Percentiles rank a stretch among this genome's conserved stretches.
phyloP scores from a whole-genome alignment of 257 asterid genomes.

The Rehmannia glutinosa region DNA sequence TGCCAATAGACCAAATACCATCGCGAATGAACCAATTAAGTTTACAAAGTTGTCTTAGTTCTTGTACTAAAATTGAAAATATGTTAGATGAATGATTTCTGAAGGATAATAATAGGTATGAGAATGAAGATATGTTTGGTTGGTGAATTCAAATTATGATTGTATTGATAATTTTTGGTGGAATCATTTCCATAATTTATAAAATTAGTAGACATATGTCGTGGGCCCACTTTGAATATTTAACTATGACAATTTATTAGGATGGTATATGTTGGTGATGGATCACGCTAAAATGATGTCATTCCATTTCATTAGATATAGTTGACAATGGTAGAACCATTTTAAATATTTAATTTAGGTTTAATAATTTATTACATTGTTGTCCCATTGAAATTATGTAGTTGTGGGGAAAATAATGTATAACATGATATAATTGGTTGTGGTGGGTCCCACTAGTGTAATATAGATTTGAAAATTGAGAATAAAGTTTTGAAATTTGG shows the following conservation, averaged over 20 bases:
- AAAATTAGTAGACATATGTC: background rate
- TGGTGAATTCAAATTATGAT: background rate
- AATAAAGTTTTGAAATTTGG: background rate
- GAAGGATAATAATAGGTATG: background rate
- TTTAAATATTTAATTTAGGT: background rate
- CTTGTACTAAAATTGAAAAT: background rate
- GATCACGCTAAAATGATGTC: background rate
- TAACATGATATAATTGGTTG: background rate
- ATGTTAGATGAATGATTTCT: background rate
- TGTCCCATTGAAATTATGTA: background rate
- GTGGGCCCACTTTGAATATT: background rate
- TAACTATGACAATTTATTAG: background rate
- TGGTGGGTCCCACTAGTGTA: background rate
- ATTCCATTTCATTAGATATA: background rate
- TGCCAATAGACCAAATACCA: no score
- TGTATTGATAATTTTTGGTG: background rate
- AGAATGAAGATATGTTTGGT: background rate
- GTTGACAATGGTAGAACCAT: background rate
- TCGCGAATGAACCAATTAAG: no score
- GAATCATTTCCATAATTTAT: background rate
- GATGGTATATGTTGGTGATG: background rate
- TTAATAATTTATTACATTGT: background rate
- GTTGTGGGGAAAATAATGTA: background rate
- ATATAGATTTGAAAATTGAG: no score
- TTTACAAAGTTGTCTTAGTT: background rate